A percentile compares a stretch with the other conserved stretches of the same genome.
phyloP scores from a whole-genome alignment of 768 basidiomycete genomes.

The Phylloporus sp. region DNA sequence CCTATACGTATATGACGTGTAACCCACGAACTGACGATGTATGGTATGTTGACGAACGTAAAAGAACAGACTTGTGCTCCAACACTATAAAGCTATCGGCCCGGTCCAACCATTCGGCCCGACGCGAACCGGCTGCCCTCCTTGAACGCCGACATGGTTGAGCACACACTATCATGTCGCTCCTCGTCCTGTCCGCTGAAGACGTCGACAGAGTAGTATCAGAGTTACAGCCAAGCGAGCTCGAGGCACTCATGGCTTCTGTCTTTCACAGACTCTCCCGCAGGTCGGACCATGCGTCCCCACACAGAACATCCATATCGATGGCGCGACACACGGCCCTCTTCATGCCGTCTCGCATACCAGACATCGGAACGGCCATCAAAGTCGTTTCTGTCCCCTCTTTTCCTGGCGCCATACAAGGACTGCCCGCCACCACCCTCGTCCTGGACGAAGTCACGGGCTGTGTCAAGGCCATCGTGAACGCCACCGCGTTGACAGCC shows the following conservation, averaged over 20 bases:
- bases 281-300: slow-evolving; percentile 28
- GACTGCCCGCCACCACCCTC: slow-evolving; percentile 73
- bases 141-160: no score
- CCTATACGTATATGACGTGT: slow-evolving; percentile 21
- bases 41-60: slow-evolving; percentile 13
- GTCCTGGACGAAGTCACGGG: slow-evolving; percentile 71
- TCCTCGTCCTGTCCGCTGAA: slow-evolving; percentile 57
- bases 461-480: slow-evolving; percentile 66
- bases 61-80: no score
- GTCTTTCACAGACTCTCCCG: slow-evolving; percentile 52
- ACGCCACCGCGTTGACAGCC: slow-evolving; percentile 73
- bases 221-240: slow-evolving; percentile 39
- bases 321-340: slow-evolving; percentile 55
- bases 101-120: no score
- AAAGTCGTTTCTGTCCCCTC: slow-evolving; percentile 81
- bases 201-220: slow-evolving; percentile 52
- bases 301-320: slow-evolving; percentile 55
- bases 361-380: slow-evolving; percentile 51
- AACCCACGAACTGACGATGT: slow-evolving; percentile 20
- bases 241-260: slow-evolving; percentile 52
- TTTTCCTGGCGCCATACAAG: slow-evolving; percentile 36
- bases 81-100: no score
- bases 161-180: slow-evolving; percentile 30
- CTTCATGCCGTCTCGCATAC: slow-evolving; percentile 79
- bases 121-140: no score